Conservation (phyloP, 164 flowering plant genomes). For the Liriodendron chinense region DNA sequence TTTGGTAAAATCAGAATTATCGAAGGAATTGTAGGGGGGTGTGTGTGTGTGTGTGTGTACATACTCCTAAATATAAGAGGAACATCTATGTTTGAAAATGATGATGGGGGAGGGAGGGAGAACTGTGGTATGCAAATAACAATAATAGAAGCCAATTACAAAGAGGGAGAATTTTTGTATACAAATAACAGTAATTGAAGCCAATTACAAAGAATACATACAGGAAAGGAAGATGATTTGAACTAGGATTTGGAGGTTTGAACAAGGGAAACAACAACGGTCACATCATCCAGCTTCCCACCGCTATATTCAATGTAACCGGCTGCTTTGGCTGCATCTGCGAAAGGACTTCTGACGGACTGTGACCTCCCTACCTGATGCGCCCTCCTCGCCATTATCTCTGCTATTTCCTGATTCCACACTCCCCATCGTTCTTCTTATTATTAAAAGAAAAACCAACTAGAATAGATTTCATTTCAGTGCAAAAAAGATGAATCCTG, state of each 20-base stretch:
- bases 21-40: neutral
- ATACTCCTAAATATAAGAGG: neutral
- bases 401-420: slow-evolving; percentile 62
- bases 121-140: neutral
- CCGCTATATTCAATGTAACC: slow-evolving; percentile 66
- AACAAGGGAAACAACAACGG: slow-evolving; percentile 75
- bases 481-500: neutral
- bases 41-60: no score
- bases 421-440: neutral
- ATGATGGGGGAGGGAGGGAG: neutral
- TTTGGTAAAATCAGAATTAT: neutral
- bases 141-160: neutral
- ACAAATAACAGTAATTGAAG: neutral
- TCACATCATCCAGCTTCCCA: slow-evolving; percentile 78
- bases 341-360: slow-evolving; percentile 62
- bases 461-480: neutral
- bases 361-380: slow-evolving; percentile 58
- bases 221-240: neutral
- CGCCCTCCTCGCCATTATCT: slow-evolving; percentile 49
- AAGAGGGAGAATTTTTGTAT: neutral
- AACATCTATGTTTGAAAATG: neutral
- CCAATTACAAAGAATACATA: neutral
- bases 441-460: neutral
- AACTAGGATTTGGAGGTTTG: slow-evolving; percentile 13
- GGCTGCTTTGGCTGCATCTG: slow-evolving; percentile 82